Evolutionary conservation across 23 red algal species (phyloP).

Genomic region (Gracilaria caudata): DNA sequence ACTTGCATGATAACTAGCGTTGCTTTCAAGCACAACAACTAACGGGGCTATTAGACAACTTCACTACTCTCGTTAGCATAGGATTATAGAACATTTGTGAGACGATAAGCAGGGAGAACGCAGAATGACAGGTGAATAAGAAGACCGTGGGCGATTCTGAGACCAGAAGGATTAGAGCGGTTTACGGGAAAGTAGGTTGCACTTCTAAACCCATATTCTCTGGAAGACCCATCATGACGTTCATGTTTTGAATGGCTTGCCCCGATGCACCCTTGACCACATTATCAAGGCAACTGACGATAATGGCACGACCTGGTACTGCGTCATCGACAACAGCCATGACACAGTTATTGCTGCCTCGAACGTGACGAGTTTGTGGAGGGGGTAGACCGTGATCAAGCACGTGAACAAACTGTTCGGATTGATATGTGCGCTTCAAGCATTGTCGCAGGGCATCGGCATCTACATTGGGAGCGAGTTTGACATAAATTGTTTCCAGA

Average conservation of each 20-base stretch:
- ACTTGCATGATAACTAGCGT: background rate
- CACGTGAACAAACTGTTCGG: constrained; percentile 94
- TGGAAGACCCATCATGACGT: constrained; percentile 92
- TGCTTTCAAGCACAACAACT: background rate
- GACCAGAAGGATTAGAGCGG: background rate
- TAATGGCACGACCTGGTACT: constrained; percentile 79
- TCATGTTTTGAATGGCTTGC: constrained; percentile 99
- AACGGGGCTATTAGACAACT: background rate
- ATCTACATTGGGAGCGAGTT: constrained; percentile 47
- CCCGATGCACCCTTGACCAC: constrained; percentile 97
- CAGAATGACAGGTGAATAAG: background rate
- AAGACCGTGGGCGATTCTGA: background rate
- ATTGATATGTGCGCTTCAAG: constrained; percentile 59
- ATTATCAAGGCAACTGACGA: constrained; percentile 91
- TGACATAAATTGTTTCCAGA: constrained; percentile 94
- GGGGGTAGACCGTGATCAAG: constrained; percentile 58
- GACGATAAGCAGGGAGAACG: background rate
- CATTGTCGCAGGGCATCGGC: constrained; percentile 60
- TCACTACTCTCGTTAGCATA: background rate
- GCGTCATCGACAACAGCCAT: constrained; percentile 85
- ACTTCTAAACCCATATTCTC: constrained; percentile 79
- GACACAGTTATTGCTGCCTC: constrained; percentile 90
- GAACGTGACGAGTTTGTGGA: constrained; percentile 93
- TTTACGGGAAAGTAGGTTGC: constrained; percentile 87
- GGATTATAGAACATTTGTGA: background rate